Conservation (phyloP, 805 yeast species). For the Lachancea thermotolerans region DNA sequence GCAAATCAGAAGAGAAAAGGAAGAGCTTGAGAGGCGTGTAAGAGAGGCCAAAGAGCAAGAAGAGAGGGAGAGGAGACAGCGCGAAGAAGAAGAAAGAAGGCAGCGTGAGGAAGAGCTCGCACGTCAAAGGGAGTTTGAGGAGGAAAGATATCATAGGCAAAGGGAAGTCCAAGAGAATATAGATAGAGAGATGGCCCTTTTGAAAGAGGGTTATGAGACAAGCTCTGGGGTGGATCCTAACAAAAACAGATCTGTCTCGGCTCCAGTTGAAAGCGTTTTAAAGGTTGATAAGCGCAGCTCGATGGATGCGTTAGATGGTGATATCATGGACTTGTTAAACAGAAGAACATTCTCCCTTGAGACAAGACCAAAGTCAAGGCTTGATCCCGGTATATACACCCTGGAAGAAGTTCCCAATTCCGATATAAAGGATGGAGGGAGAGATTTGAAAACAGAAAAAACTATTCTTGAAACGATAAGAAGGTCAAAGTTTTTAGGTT, state of each 20-base stretch:
- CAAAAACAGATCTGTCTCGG: conserved; percentile 32
- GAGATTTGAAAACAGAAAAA: conserved; percentile 24
- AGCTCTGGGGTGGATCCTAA: conserved; percentile 13
- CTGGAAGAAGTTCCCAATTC: conserved; percentile 7
- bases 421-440: conserved; percentile 2
- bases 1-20: conserved; percentile 43
- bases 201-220: conserved; percentile 14
- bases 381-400: conserved; percentile 38
- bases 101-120: conserved; percentile 21
- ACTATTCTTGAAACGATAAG: conserved; percentile 37
- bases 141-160: conserved; percentile 12
- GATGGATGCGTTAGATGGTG: conserved; percentile 19
- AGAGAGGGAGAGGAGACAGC: conserved; percentile 33
- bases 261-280: conserved; percentile 22
- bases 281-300: conserved; percentile 14
- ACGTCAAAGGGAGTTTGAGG: conserved; percentile 15
- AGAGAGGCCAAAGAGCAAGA: conserved; percentile 41
- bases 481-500: conserved; percentile 40
- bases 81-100: conserved; percentile 20
- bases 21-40: conserved; percentile 40
- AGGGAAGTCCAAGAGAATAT: conserved; percentile 26
- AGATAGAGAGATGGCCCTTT: conserved; percentile 20
- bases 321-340: conserved; percentile 26
- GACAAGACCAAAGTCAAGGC: conserved; percentile 38
- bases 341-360: conserved; percentile 36